Percentiles rank a stretch among this genome's conserved stretches.
Evolutionary conservation across 345 rosid species (phyloP).

Genomic region (Eucalyptus viminalis): DNA sequence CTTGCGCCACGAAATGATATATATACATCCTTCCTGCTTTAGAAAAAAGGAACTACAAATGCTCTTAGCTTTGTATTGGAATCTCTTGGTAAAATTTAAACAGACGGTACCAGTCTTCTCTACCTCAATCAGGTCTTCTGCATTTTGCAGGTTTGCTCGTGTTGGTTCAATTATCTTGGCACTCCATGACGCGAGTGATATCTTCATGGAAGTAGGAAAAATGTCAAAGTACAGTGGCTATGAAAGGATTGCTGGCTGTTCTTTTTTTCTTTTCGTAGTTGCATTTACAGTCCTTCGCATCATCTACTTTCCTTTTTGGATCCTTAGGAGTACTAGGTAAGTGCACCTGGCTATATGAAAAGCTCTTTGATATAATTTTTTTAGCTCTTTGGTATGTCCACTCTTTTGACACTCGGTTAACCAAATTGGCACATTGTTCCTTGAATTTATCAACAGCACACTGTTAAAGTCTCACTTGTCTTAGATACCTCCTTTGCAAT

Average conservation of each 20-base stretch:
- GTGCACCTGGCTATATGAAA: background rate
- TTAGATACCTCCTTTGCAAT: background rate
- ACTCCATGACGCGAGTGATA: constrained; percentile 68
- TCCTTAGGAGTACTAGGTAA: constrained; percentile 77
- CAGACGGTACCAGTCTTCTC: background rate
- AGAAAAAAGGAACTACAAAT: background rate
- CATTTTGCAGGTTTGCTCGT: constrained; percentile 43
- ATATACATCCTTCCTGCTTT: background rate
- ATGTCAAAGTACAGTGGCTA: constrained; percentile 80
- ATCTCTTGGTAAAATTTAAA: background rate
- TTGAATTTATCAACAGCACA: background rate
- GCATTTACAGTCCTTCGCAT: constrained; percentile 52
- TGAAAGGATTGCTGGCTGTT: constrained; percentile 36
- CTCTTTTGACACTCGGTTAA: background rate
- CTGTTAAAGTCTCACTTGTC: background rate
- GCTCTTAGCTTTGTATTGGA: background rate
- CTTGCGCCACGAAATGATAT: background rate
- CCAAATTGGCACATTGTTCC: background rate
- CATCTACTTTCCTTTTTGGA: constrained; percentile 55
- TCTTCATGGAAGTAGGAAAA: constrained; percentile 67
- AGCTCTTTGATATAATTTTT: background rate
- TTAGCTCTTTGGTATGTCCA: background rate
- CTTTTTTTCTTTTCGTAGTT: constrained; percentile 35
- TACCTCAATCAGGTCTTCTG: background rate
- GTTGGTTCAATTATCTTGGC: constrained; percentile 63